Evolutionary conservation across 441 rosid genomes (phyloP).

Genomic region (Pelargonium australe): DNA sequence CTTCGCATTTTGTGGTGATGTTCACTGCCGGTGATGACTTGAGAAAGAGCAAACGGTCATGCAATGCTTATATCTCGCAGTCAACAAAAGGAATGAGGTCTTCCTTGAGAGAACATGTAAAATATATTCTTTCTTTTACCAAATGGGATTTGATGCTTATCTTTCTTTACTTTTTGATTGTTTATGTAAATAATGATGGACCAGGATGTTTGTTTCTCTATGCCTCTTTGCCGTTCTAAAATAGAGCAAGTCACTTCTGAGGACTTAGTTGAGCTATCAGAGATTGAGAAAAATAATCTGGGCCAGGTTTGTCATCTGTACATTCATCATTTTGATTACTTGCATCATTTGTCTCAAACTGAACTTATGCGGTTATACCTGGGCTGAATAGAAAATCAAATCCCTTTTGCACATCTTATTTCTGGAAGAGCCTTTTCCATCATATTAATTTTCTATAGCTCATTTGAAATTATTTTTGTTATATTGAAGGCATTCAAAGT

Average conservation of each 20-base stretch:
- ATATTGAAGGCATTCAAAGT: conserved; percentile 1
- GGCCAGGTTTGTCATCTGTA: conserved; percentile 68
- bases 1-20: conserved; percentile 88
- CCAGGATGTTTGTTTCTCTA: conserved; percentile 72
- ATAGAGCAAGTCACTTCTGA: conserved; percentile 72
- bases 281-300: conserved; percentile 80
- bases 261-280: conserved; percentile 88
- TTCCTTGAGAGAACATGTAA: conserved; percentile 74
- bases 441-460: not conserved
- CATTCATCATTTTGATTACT: conserved; percentile 13
- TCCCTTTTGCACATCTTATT: conserved; percentile 11
- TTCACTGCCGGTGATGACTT: conserved; percentile 47
- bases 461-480: not conserved
- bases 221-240: conserved; percentile 91
- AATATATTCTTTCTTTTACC: conserved; percentile 24
- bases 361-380: not conserved
- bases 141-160: conserved; percentile 9
- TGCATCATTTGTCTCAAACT: not conserved
- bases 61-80: conserved; percentile 76
- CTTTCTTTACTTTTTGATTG: conserved; percentile 14
- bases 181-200: conserved; percentile 14
- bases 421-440: conserved; percentile 3
- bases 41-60: conserved; percentile 39
- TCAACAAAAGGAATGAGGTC: conserved; percentile 89
- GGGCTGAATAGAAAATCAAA: not conserved